Percentiles rank a stretch among this genome's conserved stretches.
Evolutionary conservation across 805 yeast species (phyloP).

Genomic region (Candida mattraensis): DNA sequence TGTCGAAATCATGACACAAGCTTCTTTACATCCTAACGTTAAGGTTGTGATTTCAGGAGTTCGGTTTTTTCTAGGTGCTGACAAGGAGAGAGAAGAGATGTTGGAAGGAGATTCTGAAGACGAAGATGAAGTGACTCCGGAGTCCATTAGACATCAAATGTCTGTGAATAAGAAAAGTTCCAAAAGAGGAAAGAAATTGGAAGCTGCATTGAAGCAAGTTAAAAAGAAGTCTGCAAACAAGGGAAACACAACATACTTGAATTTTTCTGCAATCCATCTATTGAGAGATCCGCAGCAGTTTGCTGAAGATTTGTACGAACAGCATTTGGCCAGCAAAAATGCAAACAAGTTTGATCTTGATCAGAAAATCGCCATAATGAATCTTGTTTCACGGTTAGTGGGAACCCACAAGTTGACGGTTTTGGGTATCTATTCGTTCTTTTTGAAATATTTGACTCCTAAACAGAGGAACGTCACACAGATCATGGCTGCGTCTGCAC

Average conservation of each 20-base stretch:
- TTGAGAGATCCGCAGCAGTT: conserved; percentile 97
- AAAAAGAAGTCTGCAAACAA: conserved; percentile 64
- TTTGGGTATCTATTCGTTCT: conserved; percentile 84
- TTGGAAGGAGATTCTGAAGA: conserved; percentile 75
- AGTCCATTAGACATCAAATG: conserved; percentile 74
- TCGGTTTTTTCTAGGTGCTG: conserved; percentile 90
- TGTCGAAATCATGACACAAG: conserved; percentile 97
- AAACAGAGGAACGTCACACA: conserved; percentile 94
- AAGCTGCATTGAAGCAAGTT: conserved; percentile 64
- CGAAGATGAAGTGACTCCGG: conserved; percentile 64
- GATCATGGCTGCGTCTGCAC: conserved; percentile 95
- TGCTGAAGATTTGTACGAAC: conserved; percentile 78
- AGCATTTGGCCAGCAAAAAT: conserved; percentile 68
- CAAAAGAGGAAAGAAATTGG: conserved; percentile 79
- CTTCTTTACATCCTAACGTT: conserved; percentile 81
- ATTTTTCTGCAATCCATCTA: conserved; percentile 92
- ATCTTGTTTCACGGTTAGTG: conserved; percentile 79
- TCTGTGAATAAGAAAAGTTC: conserved; percentile 78
- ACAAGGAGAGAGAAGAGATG: conserved; percentile 85
- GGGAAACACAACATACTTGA: conserved; percentile 66
- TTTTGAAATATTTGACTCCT: conserved; percentile 88
- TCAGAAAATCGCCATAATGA: conserved; percentile 86
- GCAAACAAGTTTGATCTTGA: conserved; percentile 76
- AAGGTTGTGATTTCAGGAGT: conserved; percentile 92
- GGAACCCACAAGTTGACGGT: conserved; percentile 95